These are phyloP conservation scores for Vickermania spadyakhi DNA, from an alignment of 208 protist genomes.

Conservation along the genomic window DNA sequence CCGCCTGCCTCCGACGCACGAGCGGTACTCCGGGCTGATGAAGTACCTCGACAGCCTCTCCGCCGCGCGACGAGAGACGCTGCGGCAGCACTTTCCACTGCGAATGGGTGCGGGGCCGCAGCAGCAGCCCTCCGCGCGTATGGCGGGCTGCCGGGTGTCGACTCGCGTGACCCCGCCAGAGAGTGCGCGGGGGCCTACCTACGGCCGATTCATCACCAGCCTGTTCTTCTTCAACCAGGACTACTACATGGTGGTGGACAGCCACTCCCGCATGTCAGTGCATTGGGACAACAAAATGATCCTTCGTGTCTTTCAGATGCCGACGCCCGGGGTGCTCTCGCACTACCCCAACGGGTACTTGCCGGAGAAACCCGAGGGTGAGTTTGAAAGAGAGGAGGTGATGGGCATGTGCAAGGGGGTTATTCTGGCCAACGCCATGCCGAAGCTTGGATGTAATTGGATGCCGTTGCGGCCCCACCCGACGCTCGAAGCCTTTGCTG, in stretches of 20 bases:
- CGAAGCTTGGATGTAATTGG: slow-evolving; percentile 52
- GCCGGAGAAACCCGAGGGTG: slow-evolving; percentile 23
- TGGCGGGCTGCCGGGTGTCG: slow-evolving; percentile 50
- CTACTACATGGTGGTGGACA: slow-evolving; percentile 85
- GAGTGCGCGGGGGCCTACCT: slow-evolving; percentile 67
- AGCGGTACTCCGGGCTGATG: no score
- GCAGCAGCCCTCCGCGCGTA: slow-evolving; percentile 16
- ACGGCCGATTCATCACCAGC: slow-evolving; percentile 64
- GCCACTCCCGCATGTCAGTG: slow-evolving; percentile 64
- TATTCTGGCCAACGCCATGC: slow-evolving; percentile 49
- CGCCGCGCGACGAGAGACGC: no score
- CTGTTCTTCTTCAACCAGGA: slow-evolving; percentile 74
- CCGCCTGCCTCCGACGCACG: no score
- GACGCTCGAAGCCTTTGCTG: slow-evolving; percentile 50
- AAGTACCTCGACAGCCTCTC: neutral
- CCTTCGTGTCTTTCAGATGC: slow-evolving; percentile 37
- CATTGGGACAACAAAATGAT: slow-evolving; percentile 78
- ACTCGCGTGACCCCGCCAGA: slow-evolving; percentile 24
- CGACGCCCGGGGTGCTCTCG: slow-evolving; percentile 58
- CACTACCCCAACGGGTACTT: slow-evolving; percentile 76
- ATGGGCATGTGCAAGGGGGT: slow-evolving; percentile 71
- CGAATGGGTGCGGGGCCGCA: slow-evolving; percentile 21
- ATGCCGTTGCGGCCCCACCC: slow-evolving; percentile 12
- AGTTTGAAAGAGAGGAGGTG: slow-evolving; percentile 25
- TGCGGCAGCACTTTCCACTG: no score